Evolutionary conservation across 23 red algal genomes (phyloP).

Genomic region (Agarophyton chilense): DNA sequence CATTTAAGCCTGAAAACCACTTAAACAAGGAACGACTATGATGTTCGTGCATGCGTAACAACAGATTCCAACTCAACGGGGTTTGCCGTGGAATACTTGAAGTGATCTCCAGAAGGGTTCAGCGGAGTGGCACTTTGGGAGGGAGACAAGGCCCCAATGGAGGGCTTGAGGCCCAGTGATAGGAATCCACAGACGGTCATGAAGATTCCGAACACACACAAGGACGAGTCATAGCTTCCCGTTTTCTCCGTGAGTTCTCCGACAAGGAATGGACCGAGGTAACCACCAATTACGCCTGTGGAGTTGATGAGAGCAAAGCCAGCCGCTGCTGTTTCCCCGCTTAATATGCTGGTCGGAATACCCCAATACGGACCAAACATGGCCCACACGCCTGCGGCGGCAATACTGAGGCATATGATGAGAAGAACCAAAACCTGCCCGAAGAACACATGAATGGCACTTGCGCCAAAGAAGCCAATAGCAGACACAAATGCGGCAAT

Average conservation of each 20-base stretch:
- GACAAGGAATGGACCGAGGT: conserved; percentile 67
- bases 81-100: conserved; percentile 37
- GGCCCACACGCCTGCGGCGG: conserved; percentile 65
- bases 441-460: conserved; percentile 26
- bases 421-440: conserved; percentile 47
- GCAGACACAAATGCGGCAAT: conserved; percentile 55
- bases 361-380: conserved; percentile 76
- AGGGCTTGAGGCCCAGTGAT: conserved; percentile 43
- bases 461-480: conserved; percentile 59
- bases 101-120: conserved; percentile 8
- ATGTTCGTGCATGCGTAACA: conserved; percentile 1
- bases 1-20: conserved; percentile 2
- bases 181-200: conserved; percentile 51
- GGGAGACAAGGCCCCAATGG: conserved; percentile 29
- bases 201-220: conserved; percentile 53
- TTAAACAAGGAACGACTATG: conserved; percentile 17
- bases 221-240: conserved; percentile 44
- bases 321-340: conserved; percentile 61
- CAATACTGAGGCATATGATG: conserved; percentile 43
- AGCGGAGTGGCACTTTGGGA: conserved; percentile 49
- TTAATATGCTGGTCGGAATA: conserved; percentile 56
- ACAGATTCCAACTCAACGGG: conserved; percentile 6
- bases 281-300: conserved; percentile 65
- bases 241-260: conserved; percentile 55
- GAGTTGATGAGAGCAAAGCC: conserved; percentile 76